These are phyloP conservation scores for Beta corolliflora DNA, from an alignment of 179 eudicot species.

Conservation along the genomic window DNA sequence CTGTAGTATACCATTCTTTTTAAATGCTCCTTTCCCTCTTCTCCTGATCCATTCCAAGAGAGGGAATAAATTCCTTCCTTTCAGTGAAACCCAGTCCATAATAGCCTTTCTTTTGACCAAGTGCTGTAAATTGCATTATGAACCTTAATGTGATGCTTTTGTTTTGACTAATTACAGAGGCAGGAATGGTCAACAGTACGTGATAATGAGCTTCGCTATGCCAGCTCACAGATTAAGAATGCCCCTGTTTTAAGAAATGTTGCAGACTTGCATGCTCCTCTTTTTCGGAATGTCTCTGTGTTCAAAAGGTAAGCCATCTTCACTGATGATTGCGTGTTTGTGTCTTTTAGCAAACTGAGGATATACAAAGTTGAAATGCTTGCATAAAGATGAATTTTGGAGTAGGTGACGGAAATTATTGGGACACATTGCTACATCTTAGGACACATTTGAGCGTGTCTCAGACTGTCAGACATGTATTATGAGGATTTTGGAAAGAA, in stretches of 20 bases:
- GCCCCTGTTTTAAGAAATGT: conserved; percentile 42
- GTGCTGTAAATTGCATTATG: neutral
- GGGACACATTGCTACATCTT: no score
- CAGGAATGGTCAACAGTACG: conserved; percentile 41
- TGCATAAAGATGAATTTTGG: no score
- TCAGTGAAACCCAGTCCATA: no score
- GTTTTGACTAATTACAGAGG: conserved; percentile 39
- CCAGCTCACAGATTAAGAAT: conserved; percentile 50
- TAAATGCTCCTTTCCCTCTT: no score
- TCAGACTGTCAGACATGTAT: no score
- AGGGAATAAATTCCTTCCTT: no score
- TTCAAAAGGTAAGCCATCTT: conserved; percentile 50
- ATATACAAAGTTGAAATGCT: neutral
- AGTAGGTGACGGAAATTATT: no score
- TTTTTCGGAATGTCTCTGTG: conserved; percentile 59
- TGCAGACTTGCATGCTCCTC: conserved; percentile 50
- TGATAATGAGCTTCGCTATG: conserved; percentile 55
- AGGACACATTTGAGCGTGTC: no score
- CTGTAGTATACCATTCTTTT: no score
- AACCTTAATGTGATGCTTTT: conserved; percentile 10
- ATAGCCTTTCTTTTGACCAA: no score
- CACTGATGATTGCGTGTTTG: neutral
- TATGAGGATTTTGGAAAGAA: no score
- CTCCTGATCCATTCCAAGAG: no score
- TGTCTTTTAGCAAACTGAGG: neutral